Evolutionary conservation across 2,329 filamentous ascomycete species (phyloP), one percentile per base, ranked within the genome.

Genomic region (Ophiosphaerella herpotricha): DNA sequence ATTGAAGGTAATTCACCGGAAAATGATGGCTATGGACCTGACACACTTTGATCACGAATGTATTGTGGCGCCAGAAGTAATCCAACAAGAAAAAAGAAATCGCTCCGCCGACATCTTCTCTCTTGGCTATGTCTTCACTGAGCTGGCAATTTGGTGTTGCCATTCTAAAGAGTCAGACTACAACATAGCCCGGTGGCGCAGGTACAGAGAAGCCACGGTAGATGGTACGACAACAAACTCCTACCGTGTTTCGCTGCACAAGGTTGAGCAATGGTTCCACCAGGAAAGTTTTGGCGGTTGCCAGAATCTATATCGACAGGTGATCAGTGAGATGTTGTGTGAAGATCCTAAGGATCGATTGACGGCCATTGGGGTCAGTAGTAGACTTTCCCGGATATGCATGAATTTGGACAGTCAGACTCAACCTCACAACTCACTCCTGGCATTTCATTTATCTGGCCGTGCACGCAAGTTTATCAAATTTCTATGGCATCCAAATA

Each of bases 41-140:
- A 43, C 33, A 7, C 39, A 48, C 43, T 56, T 26, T 42, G 49
- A 33, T 26, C 45, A 5, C 14, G 33, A 34, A 48, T 54, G 37
- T 60, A 60, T 40, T 58, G 57, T 26, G 52, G 52, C 57, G 3
- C 59, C 57, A 4, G 59, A 63, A 43, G 57, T 60, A 11, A 43
- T 54, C 2, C 33, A 37, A 11, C 43, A 46, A 12, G 46, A 46
- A 3, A 46, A 45, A 21, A 38, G 59, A n/a, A 45, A 45, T 7
- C 32, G 48, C 16, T 51, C 47, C 4, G 45, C 59, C 6, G 59
- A 62, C 32, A 34, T 62, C 1, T 62, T 62, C 39, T 62, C 59
- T 1, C 46, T 61, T 9, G 56, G 58, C 11, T 61, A 56, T 29
- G 52, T 61, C 7, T 60, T 52, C 38, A 53, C 52, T 26, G 57